Base-by-base conservation (phyloP, 2,329 filamentous ascomycete species). In the Fusarium nygamai region DNA sequence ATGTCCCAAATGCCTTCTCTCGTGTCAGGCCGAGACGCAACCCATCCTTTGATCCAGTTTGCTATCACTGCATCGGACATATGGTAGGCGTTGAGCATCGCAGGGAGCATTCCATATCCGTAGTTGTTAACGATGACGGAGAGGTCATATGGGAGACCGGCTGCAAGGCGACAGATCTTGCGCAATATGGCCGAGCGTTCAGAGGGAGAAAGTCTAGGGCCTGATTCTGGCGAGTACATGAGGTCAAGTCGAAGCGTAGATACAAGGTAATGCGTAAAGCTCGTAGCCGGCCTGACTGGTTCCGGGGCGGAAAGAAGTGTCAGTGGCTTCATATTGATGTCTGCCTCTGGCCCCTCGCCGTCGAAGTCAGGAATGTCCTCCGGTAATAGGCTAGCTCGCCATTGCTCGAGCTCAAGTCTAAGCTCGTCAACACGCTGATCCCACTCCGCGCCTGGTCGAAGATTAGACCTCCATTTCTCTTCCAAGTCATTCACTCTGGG, bases 1-100 rank as follows among this genome's bases (percentile, higher is more conserved):
- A 73, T 66, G 29, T 75, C 71, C 73, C 73, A 75, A 29, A 75
- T 75, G 3, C 73, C 73, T 16, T 75, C 73, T 24, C 70, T 48
- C 1, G 65, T 48, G 4, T 63, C 33, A 9, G 72, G 73, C 14
- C 71, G 51, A 2, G 31, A 27, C 3, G 47, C 50, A 31, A 75
- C 57, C 73, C 73, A 75, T 12, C 31, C 29, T 14, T 54, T 62
- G 16, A 75, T 75, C 73, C 73, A 75, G 1, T 44, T 41, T 8
- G 36, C 50, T n/a, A 46, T 65, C 3, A 16, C 7, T 9, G 67
- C 53, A 6, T 72, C 64, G 0, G 72, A 65, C 36, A 71, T 47
- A 34, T 75, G 65, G 27, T 75, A 75, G 3, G 67, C 69, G 14
- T 71, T 72, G 8, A 75, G 64, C 61, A 75, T 41, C 1, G 73